These are phyloP conservation scores for Exobasidium rhododendri DNA, from an alignment of 1,284 basidiomycete species.

Conservation along the genomic window DNA sequence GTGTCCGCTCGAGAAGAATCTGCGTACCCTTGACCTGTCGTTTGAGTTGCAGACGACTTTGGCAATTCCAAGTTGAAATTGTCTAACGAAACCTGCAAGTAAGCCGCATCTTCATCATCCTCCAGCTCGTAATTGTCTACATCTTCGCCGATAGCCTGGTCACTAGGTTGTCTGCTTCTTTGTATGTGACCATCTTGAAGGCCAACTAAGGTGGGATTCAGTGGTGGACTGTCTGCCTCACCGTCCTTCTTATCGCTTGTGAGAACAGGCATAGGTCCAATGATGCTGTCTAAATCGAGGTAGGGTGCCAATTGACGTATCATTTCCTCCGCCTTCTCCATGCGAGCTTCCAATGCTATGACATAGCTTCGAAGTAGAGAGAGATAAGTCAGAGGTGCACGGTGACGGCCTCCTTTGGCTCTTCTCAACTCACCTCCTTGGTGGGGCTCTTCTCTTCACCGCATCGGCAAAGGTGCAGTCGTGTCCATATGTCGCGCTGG, in stretches of 20 bases:
- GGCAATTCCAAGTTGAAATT: slow-evolving; percentile 27
- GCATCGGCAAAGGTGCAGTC: slow-evolving; percentile 49
- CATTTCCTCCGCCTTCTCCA: slow-evolving; percentile 40
- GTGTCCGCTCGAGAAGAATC: background rate
- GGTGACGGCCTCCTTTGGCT: background rate
- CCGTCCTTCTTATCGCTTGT: slow-evolving; percentile 32
- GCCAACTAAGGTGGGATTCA: background rate
- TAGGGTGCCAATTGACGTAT: slow-evolving; percentile 35
- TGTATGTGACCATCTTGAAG: slow-evolving; percentile 22
- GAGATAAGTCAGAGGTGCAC: slow-evolving; percentile 7
- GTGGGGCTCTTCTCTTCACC: slow-evolving; percentile 25
- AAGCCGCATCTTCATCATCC: slow-evolving; percentile 23
- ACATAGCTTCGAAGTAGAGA: slow-evolving; percentile 37
- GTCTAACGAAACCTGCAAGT: slow-evolving; percentile 1
- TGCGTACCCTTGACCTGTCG: background rate
- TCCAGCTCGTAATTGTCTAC: slow-evolving; percentile 26
- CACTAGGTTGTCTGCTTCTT: slow-evolving; percentile 13
- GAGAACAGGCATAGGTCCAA: slow-evolving; percentile 38
- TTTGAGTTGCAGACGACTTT: background rate
- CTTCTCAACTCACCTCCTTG: slow-evolving; percentile 20
- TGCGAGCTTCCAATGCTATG: slow-evolving; percentile 46
- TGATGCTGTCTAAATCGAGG: slow-evolving; percentile 41
- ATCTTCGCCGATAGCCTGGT: background rate
- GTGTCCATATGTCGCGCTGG: slow-evolving; percentile 35
- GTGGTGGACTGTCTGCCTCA: background rate